Percentiles rank a stretch among this genome's conserved stretches.
Conservation (phyloP, 2,329 filamentous ascomycete genomes). For the Hypomyces rosellus region DNA sequence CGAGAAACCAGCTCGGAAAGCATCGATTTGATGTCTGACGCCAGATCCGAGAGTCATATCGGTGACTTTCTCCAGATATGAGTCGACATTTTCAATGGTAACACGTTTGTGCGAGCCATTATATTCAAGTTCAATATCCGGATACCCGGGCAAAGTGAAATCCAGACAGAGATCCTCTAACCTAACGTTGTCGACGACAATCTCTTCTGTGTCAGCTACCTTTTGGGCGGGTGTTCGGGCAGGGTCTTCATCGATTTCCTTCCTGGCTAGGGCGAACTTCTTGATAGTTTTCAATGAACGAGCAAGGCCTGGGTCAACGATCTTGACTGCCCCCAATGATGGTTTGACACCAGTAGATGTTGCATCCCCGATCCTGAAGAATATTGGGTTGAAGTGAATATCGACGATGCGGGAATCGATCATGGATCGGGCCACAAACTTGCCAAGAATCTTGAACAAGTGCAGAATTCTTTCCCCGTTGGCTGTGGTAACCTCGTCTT, state of each 20-base stretch:
- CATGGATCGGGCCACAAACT: constrained; percentile 97
- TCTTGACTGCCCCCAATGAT: constrained; percentile 81
- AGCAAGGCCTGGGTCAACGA: constrained; percentile 80
- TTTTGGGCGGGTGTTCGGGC: constrained; percentile 64
- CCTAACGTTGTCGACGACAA: constrained; percentile 66
- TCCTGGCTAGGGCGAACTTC: constrained; percentile 78
- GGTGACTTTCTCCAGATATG: constrained; percentile 82
- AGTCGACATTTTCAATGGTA: constrained; percentile 84
- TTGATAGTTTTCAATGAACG: constrained; percentile 82
- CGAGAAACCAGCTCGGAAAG: constrained; percentile 86
- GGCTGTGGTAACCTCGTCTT: constrained; percentile 65
- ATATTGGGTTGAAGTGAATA: constrained; percentile 92
- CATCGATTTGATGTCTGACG: constrained; percentile 81
- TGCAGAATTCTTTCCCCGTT: constrained; percentile 84
- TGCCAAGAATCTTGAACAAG: constrained; percentile 87
- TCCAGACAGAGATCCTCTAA: constrained; percentile 88
- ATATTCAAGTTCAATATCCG: constrained; percentile 72
- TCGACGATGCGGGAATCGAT: constrained; percentile 97
- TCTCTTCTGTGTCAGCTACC: constrained; percentile 58
- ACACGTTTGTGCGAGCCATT: constrained; percentile 69
- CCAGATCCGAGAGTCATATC: constrained; percentile 87
- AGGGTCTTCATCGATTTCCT: constrained; percentile 68
- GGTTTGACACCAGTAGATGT: constrained; percentile 59
- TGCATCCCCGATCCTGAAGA: constrained; percentile 86
- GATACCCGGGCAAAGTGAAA: constrained; percentile 90